phyloP scores from a whole-genome alignment of 257 asterid genomes.

The Hygrophila difformis region DNA sequence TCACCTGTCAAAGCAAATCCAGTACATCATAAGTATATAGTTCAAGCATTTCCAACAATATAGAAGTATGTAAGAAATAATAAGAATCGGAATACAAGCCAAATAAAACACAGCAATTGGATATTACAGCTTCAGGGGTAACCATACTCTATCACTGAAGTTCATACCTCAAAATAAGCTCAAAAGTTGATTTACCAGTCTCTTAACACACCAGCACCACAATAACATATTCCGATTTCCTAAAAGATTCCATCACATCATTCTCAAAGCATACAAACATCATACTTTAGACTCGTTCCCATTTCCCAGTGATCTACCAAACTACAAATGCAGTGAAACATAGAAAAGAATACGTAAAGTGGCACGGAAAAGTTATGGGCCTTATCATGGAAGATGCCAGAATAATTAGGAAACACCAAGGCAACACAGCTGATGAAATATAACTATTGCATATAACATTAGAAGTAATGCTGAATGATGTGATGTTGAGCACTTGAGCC shows the following conservation, averaged over 20 bases:
- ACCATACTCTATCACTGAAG: not conserved
- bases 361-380: not conserved
- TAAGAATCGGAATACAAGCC: conserved; percentile 1
- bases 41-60: too few relatives aligned
- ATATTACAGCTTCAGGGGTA: not conserved
- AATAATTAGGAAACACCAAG: conserved; percentile 7
- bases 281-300: too few relatives aligned
- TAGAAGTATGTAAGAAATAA: too few relatives aligned
- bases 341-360: not conserved
- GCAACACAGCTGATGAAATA: not conserved
- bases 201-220: not conserved
- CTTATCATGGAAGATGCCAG: not conserved
- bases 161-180: not conserved
- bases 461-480: too few relatives aligned
- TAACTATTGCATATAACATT: conserved; percentile 1
- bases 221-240: not conserved
- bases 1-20: conserved; percentile 50
- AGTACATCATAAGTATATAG: not conserved
- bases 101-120: too few relatives aligned
- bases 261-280: not conserved
- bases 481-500: too few relatives aligned
- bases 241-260: not conserved
- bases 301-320: not conserved
- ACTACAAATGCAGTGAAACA: conserved; percentile 4
- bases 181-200: not conserved